phyloP scores from a whole-genome alignment of 2,329 filamentous ascomycete species.

The Aspergillus udagawae region DNA sequence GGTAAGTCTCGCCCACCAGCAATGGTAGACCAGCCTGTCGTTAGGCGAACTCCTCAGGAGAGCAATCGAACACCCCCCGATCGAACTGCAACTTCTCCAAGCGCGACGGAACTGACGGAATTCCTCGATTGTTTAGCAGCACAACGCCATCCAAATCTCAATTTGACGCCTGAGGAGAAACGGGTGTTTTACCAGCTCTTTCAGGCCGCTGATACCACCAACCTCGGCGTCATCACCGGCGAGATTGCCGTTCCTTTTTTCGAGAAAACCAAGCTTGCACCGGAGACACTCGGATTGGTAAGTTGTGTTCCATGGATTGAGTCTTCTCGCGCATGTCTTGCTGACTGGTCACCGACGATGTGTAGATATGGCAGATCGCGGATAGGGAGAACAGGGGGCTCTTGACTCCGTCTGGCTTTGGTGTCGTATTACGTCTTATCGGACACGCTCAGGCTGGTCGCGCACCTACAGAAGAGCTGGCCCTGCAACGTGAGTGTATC shows the following conservation, averaged over 20 bases:
- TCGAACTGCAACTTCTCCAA: background rate
- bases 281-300: conserved; percentile 82
- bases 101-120: conserved; percentile 24
- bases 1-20: conserved; percentile 18
- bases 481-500: conserved; percentile 62
- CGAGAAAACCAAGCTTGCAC: conserved; percentile 86
- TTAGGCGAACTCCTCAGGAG: conserved; percentile 20
- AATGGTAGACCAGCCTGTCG: conserved; percentile 2
- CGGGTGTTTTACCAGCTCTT: conserved; percentile 91
- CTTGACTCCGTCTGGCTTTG: conserved; percentile 87
- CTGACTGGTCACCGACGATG: conserved; percentile 3
- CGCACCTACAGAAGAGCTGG: conserved; percentile 75
- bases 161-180: conserved; percentile 88
- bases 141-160: conserved; percentile 65
- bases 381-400: conserved; percentile 95
- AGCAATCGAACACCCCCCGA: conserved; percentile 15
- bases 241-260: conserved; percentile 97
- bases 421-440: conserved; percentile 87
- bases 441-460: conserved; percentile 89
- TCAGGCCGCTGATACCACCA: conserved; percentile 85
- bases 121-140: conserved; percentile 16
- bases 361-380: conserved; percentile 97
- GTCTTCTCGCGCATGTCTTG: conserved; percentile 4
- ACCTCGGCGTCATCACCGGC: conserved; percentile 88
- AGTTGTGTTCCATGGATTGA: conserved; percentile 29